phyloP scores from a whole-genome alignment of 345 rosid species.

The Turritis glabra region DNA sequence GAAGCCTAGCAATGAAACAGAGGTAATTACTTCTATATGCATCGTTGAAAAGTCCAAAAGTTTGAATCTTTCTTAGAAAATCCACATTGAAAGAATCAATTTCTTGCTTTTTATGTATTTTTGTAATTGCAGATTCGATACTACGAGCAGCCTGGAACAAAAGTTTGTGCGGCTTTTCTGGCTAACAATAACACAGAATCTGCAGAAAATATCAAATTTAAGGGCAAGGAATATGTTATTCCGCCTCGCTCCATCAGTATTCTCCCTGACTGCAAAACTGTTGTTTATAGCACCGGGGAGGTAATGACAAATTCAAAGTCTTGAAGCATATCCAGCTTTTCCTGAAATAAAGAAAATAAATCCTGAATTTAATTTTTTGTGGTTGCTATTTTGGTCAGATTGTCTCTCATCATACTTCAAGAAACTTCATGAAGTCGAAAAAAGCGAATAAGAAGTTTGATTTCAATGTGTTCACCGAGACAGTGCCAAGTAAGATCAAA shows the following conservation, averaged over 20 bases:
- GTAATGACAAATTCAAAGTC: not conserved
- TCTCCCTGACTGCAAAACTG: constrained; percentile 88
- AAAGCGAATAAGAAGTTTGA: constrained; percentile 52
- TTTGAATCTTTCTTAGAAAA: constrained; percentile 24
- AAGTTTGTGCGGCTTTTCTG: constrained; percentile 76
- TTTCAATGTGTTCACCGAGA: constrained; percentile 59
- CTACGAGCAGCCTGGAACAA: constrained; percentile 55
- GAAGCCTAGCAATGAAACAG: constrained; percentile 43
- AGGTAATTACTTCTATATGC: constrained; percentile 44
- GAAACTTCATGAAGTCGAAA: constrained; percentile 54
- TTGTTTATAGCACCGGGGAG: constrained; percentile 58
- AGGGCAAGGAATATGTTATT: constrained; percentile 49
- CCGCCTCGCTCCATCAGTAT: constrained; percentile 79
- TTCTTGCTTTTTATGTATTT: not conserved
- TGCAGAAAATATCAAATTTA: constrained; percentile 49
- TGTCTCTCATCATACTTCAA: constrained; percentile 67
- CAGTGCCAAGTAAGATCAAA: constrained; percentile 42
- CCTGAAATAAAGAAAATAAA: not conserved
- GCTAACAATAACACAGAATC: constrained; percentile 62
- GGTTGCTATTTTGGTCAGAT: constrained; percentile 42
- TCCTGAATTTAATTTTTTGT: not conserved
- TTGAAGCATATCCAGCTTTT: not conserved
- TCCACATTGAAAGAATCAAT: not conserved
- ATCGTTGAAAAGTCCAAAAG: constrained; percentile 30
- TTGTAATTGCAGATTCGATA: constrained; percentile 50